Base-by-base conservation (phyloP, 2,329 filamentous ascomycete genomes). In the Aspergillus neoniger region DNA sequence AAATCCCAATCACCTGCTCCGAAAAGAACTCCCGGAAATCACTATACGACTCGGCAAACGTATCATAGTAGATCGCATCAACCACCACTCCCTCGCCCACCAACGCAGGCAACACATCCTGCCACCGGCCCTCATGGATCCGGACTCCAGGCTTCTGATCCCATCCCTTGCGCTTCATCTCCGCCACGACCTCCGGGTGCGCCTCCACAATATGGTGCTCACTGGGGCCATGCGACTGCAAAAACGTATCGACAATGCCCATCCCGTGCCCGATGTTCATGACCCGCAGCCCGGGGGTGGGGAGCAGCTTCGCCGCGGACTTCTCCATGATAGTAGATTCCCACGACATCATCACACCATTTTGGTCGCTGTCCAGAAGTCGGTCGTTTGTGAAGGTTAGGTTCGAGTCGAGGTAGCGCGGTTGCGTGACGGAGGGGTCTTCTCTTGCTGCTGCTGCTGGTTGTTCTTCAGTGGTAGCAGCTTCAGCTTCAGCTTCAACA, bases 61-160 rank as follows among this genome's bases (percentile, higher is more conserved):
- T 99, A 73, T 99, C 95, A 72, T 97, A 98, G 80, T 98, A 99
- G 67, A 99, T 91, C 28, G 89, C 91, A 72, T 96, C 91, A 71
- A 94, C 93, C 12, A 87, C 79, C 69, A 89, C 84, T 9, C 89
- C 90, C 43, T 86, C 79, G 61, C 86, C 85, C 1, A 94, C 78
- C 7, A 96, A 80, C 54, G 80, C 79, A 0, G 88, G 89, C 15
- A 93, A 80, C 0, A 95, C 79, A 61, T 95, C 90, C 76, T 96
- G 92, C 92, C 92, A 96, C 66, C 82, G 83, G 2, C 92, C 91
- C 39, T 84, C 80, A 72, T 91, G 86, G 23, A 96, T 85, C 19
- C 72, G 73, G 17, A 85, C 83, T 32, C 82, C 81, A 2, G 81
- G 76, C 70, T 83, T 85, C 68, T 88, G 86, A 77, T 86, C 88